Evolutionary conservation across 2,329 filamentous ascomycete genomes (phyloP), one percentile per base, ranked within the genome.

Genomic region (Botryosphaeria dothidea): DNA sequence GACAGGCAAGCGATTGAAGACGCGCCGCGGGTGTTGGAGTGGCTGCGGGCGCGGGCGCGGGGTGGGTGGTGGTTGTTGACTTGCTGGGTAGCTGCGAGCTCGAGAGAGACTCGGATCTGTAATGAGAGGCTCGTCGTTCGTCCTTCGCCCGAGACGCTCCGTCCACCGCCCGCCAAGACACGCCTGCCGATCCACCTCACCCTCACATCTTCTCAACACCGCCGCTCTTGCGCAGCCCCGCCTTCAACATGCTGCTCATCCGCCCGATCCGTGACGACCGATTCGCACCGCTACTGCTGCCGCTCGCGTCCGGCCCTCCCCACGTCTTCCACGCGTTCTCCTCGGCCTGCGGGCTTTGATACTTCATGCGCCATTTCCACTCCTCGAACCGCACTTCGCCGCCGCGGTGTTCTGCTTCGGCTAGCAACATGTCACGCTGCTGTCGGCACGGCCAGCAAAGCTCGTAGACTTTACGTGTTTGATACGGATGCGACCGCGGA

Each of bases 321-420:
- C 70, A 70, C 66, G 60, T 66, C 65, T 61, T 69, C 68, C 63
- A 72, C 63, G 52, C 64, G 57, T 71, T 71, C 71, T 69, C 69
- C 69, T 68, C 77, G 62, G 65, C 73, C 68, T 4, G 68, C 67
- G 64, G 72, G 65, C 66, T 69, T 63, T 65, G 70, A 66, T 81
- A 80, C 66, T 70, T 75, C 65, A 80, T 77, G 65, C 76, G 78
- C 79, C 79, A 80, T 64, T 71, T 72, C 74, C 75, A 76, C 45
- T 79, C 76, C 54, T 79, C 74, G 64, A 76, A 76, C 34, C 71
- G 68, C 36, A 80, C 72, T 41, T 57, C 60, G 8, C 60, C 62
- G 29, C 62, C 49, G 17, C 38, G 21, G 5, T 19, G 23, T 13
- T 49, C 56, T 27, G 38, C 62, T 29, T 65, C 48, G 11, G 54